A percentile compares a stretch with the other conserved stretches of the same genome.
Evolutionary conservation across 164 flowering plant genomes (phyloP).

Genomic region (Tetracentron sinense): DNA sequence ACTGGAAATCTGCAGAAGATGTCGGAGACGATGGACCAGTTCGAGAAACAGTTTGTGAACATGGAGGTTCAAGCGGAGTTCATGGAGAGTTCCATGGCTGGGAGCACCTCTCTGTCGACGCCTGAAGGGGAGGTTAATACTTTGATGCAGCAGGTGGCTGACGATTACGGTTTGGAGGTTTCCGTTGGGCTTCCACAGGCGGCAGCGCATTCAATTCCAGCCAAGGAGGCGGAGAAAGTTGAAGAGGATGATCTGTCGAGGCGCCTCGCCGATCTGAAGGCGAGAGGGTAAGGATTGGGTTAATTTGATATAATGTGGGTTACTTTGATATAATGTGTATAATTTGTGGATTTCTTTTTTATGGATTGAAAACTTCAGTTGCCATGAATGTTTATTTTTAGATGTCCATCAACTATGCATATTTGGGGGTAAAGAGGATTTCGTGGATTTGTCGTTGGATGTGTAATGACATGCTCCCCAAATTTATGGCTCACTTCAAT

Average conservation of each 20-base stretch:
- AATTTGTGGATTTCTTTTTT: too few relatives aligned
- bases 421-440: not conserved
- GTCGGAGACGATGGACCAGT: not conserved
- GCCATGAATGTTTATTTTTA: not conserved
- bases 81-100: slow-evolving; percentile 6
- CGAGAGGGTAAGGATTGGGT: slow-evolving; percentile 5
- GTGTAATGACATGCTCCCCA: not conserved
- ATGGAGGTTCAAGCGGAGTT: slow-evolving; percentile 7
- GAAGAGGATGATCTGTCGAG: not conserved
- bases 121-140: slow-evolving; percentile 1
- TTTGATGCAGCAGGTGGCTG: slow-evolving; percentile 7
- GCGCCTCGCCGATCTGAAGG: slow-evolving; percentile 3
- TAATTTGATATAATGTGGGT: not conserved
- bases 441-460: not conserved
- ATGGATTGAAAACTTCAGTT: not conserved
- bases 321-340: not conserved
- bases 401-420: not conserved
- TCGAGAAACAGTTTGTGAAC: slow-evolving; percentile 5
- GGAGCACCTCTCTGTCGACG: slow-evolving; percentile 4
- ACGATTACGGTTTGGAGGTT: slow-evolving; percentile 5
- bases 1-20: slow-evolving; percentile 4
- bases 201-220: not conserved
- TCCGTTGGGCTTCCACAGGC: slow-evolving; percentile 4
- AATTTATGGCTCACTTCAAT: not conserved
- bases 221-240: not conserved